These are phyloP conservation scores for Scleromitrula shiraiana DNA, from an alignment of 2,329 filamentous ascomycete genomes.

Conservation along the genomic window DNA sequence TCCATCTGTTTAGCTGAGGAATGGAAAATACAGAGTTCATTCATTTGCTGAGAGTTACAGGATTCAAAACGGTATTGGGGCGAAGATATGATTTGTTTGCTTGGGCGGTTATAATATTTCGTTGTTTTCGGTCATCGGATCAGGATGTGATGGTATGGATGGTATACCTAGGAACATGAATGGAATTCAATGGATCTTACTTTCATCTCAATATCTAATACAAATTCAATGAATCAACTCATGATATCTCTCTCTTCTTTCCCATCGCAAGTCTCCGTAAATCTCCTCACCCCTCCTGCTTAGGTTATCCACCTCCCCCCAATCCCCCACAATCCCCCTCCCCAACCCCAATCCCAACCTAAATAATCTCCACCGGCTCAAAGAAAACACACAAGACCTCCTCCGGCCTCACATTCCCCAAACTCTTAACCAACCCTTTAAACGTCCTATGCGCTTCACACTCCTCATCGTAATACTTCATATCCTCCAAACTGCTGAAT, in stretches of 20 bases:
- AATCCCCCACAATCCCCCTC: not conserved
- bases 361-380: conserved; percentile 17
- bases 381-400: conserved; percentile 27
- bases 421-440: conserved; percentile 23
- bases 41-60: conserved; percentile 1
- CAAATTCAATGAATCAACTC: too few relatives aligned
- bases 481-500: conserved; percentile 47
- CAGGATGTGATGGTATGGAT: not conserved
- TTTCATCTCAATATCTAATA: too few relatives aligned
- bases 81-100: not conserved
- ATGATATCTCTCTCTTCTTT: too few relatives aligned
- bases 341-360: not conserved
- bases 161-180: not conserved
- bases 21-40: too few relatives aligned
- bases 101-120: not conserved
- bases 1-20: not conserved
- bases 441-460: conserved; percentile 47
- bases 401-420: conserved; percentile 11
- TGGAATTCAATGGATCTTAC: too few relatives aligned
- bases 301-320: not conserved
- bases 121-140: too few relatives aligned
- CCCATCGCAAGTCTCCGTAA: not conserved
- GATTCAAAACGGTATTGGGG: not conserved
- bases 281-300: not conserved
- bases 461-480: conserved; percentile 51